Evolutionary conservation across 768 basidiomycete genomes (phyloP).

Genomic region (Rossbeevera mucosa): DNA sequence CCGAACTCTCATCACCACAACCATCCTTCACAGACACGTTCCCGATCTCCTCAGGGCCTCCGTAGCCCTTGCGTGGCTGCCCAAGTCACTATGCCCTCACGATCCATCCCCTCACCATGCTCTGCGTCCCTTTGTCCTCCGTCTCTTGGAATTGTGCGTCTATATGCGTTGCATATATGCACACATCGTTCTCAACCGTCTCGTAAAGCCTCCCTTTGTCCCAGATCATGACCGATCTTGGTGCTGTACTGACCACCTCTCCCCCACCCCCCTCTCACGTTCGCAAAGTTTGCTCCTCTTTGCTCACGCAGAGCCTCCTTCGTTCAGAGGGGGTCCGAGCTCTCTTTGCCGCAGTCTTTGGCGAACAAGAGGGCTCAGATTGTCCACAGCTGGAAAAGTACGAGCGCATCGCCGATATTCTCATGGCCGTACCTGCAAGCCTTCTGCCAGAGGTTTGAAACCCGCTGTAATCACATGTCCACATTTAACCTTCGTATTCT

Average conservation of each 20-base stretch:
- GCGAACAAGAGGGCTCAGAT: constrained; percentile 50
- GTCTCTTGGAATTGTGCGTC: constrained; percentile 61
- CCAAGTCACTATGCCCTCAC: constrained; percentile 43
- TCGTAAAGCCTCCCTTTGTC: constrained; percentile 51
- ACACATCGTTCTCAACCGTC: constrained; percentile 8
- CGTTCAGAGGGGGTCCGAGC: constrained; percentile 68
- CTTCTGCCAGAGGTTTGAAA: constrained; percentile 50
- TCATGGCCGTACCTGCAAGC: constrained; percentile 58
- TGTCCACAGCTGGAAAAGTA: constrained; percentile 63
- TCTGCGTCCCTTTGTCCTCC: constrained; percentile 49
- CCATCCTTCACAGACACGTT: constrained; percentile 53
- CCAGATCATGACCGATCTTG: constrained; percentile 62
- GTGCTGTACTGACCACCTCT: constrained; percentile 47
- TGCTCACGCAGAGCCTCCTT: constrained; percentile 67
- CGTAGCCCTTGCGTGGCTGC: constrained; percentile 71
- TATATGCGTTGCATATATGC: constrained; percentile 12
- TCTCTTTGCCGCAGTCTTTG: constrained; percentile 64
- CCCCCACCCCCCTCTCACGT: constrained; percentile 45
- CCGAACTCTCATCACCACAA: constrained; percentile 57
- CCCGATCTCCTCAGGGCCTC: constrained; percentile 56
- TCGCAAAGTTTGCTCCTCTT: constrained; percentile 52
- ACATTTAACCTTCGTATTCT: background rate
- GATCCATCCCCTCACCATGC: constrained; percentile 39
- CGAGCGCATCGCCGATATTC: constrained; percentile 62
- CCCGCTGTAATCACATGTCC: background rate